These are phyloP conservation scores for Penicillium fimorum DNA, from an alignment of 495 filamentous ascomycete species.

Conservation along the genomic window DNA sequence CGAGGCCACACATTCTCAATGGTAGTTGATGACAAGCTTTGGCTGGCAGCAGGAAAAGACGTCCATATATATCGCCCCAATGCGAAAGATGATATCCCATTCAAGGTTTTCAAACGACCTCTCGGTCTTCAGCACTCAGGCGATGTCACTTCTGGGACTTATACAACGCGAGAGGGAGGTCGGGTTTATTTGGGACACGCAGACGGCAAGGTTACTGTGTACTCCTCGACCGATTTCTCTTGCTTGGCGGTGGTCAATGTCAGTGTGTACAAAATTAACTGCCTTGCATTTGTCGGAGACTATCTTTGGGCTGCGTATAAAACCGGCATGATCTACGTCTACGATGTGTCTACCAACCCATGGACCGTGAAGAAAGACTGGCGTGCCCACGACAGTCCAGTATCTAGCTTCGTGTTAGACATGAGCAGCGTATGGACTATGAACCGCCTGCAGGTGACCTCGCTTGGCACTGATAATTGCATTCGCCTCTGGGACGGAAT, in stretches of 20 bases:
- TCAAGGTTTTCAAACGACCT: constrained; percentile 69
- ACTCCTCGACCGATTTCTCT: constrained; percentile 69
- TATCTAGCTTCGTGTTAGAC: constrained; percentile 74
- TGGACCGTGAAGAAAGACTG: constrained; percentile 94
- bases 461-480: constrained; percentile 82
- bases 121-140: constrained; percentile 66
- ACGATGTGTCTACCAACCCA: constrained; percentile 75
- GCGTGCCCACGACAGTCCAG: constrained; percentile 82
- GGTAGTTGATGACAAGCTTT: constrained; percentile 73
- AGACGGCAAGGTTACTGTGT: constrained; percentile 92
- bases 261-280: constrained; percentile 94
- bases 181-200: constrained; percentile 87
- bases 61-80: constrained; percentile 78
- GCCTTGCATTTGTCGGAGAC: constrained; percentile 75
- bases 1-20: constrained; percentile 87
- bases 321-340: constrained; percentile 92
- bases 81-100: constrained; percentile 62
- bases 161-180: constrained; percentile 70
- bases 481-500: constrained; percentile 91
- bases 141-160: constrained; percentile 83
- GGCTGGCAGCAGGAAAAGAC: constrained; percentile 86
- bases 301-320: constrained; percentile 94
- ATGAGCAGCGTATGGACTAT: constrained; percentile 81
- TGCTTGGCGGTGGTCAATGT: constrained; percentile 78
- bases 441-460: constrained; percentile 82